phyloP scores from a whole-genome alignment of 768 basidiomycete species.

The Pulveroboletus sp. region DNA sequence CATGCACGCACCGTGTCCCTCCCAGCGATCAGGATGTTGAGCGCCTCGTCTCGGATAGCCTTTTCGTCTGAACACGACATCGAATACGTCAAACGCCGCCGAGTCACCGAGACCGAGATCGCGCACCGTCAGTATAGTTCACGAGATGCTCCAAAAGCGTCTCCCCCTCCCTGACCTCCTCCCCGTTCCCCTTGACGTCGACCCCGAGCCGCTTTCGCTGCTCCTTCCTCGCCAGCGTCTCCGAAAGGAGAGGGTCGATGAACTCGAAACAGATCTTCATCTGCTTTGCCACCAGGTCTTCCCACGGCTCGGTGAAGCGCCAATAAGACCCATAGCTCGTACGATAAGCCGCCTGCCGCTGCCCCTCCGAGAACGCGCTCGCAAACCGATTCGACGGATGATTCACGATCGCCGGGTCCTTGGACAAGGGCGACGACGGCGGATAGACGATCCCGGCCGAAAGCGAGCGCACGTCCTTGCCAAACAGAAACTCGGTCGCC shows the following conservation, averaged over 20 bases:
- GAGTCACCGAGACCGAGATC: conserved; percentile 1
- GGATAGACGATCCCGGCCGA: conserved; percentile 38
- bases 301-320: conserved; percentile 44
- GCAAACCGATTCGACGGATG: conserved; percentile 37
- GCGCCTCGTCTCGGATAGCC: conserved; percentile 22
- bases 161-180: conserved; percentile 37
- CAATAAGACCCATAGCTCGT: conserved; percentile 38
- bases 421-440: conserved; percentile 18
- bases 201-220: conserved; percentile 9
- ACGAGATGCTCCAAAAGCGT: conserved; percentile 52
- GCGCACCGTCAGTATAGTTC: conserved; percentile 49
- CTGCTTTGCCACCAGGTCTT: conserved; percentile 35
- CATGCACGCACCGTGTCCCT: conserved; percentile 40
- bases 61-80: conserved; percentile 16
- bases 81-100: background rate
- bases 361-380: conserved; percentile 38
- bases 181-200: conserved; percentile 12
- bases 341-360: conserved; percentile 32
- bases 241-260: conserved; percentile 45
- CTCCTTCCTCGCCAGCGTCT: conserved; percentile 38
- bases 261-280: conserved; percentile 43
- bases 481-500: conserved; percentile 55
- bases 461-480: conserved; percentile 36
- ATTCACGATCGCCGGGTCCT: conserved; percentile 21
- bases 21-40: conserved; percentile 31